phyloP scores from a whole-genome alignment of 345 rosid species.

The Psidium friedrichsthalianum region DNA sequence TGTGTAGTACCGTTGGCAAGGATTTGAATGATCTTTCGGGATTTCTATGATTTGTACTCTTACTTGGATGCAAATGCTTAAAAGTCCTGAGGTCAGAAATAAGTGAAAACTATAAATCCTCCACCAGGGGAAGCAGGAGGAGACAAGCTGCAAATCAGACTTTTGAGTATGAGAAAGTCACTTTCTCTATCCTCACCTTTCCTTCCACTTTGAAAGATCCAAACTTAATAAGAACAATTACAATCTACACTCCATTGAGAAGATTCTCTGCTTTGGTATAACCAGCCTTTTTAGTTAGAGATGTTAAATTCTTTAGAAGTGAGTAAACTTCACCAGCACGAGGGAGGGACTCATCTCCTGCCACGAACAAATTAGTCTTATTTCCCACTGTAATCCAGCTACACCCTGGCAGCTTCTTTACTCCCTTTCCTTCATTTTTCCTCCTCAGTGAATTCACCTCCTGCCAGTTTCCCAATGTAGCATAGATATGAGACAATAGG shows the following conservation, averaged over 20 bases:
- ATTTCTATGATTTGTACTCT: background rate
- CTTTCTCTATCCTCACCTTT: background rate
- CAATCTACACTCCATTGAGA: background rate
- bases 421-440: constrained; percentile 68
- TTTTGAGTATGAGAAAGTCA: background rate
- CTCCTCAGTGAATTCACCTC: constrained; percentile 59
- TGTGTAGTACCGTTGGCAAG: background rate
- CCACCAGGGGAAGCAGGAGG: background rate
- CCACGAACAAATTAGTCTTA: constrained; percentile 44
- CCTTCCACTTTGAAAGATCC: background rate
- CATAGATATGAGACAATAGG: constrained; percentile 75
- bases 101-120: background rate
- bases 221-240: background rate
- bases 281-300: constrained; percentile 21
- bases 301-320: constrained; percentile 34
- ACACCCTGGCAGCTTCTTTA: constrained; percentile 71
- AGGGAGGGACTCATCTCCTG: constrained; percentile 71
- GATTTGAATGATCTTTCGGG: background rate
- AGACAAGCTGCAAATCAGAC: background rate
- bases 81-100: background rate
- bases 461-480: constrained; percentile 76
- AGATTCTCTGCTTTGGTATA: background rate
- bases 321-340: constrained; percentile 21
- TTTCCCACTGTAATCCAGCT: constrained; percentile 78
- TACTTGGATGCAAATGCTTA: background rate